A percentile compares a stretch with the other conserved stretches of the same genome.
Conservation (phyloP, 2,329 filamentous ascomycete genomes). For the Xylaria sp. region DNA sequence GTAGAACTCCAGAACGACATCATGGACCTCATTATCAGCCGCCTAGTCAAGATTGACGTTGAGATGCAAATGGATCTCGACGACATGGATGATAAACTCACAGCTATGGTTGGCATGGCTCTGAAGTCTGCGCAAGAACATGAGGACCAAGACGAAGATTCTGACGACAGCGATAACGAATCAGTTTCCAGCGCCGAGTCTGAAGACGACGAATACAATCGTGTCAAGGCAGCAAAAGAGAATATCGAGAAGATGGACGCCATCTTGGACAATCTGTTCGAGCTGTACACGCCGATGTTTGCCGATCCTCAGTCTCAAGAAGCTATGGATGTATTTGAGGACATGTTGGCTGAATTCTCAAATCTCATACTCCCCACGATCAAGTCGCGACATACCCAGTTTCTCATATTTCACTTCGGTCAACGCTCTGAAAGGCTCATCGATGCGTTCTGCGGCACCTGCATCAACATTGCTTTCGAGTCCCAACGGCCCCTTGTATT, state of each 20-base stretch:
- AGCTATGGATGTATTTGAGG: slow-evolving; percentile 78
- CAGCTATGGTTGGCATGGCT: slow-evolving; percentile 75
- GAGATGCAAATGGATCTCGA: slow-evolving; percentile 95
- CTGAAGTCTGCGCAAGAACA: slow-evolving; percentile 55
- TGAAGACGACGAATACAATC: slow-evolving; percentile 71
- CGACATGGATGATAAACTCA: slow-evolving; percentile 88
- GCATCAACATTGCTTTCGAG: slow-evolving; percentile 78
- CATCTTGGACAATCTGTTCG: slow-evolving; percentile 88
- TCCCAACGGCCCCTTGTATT: slow-evolving; percentile 76
- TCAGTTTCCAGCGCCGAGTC: slow-evolving; percentile 77
- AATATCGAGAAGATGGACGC: slow-evolving; percentile 92
- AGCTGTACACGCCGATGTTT: slow-evolving; percentile 81
- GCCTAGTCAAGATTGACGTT: slow-evolving; percentile 92
- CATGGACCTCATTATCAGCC: slow-evolving; percentile 83
- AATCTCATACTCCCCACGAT: slow-evolving; percentile 90
- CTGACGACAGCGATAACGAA: slow-evolving; percentile 73
- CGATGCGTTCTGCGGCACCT: slow-evolving; percentile 83
- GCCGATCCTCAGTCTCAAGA: slow-evolving; percentile 73
- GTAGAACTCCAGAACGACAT: slow-evolving; percentile 83
- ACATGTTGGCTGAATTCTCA: slow-evolving; percentile 85
- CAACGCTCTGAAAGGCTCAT: slow-evolving; percentile 82
- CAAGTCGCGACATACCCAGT: slow-evolving; percentile 92
- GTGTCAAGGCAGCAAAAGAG: slow-evolving; percentile 78
- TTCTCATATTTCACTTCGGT: slow-evolving; percentile 94
- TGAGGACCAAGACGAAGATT: slow-evolving; percentile 64